phyloP scores from a whole-genome alignment of 345 rosid species.

The Eucalyptus curtisii region DNA sequence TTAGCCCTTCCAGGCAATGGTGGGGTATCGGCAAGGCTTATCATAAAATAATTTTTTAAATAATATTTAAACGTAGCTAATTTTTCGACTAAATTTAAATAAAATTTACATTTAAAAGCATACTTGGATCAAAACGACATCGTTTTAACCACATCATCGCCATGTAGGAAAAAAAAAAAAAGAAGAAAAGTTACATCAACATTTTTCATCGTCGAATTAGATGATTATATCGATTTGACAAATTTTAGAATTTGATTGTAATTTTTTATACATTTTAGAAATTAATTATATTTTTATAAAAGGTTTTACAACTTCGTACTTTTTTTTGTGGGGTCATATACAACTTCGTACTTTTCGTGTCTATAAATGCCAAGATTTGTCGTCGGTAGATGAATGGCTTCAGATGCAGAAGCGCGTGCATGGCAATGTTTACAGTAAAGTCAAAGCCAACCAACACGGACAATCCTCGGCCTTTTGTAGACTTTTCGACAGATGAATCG shows the following conservation, averaged over 20 bases:
- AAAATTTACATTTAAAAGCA: no score
- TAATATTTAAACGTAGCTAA: no score
- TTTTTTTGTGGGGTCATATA: no score
- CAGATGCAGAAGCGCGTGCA: neutral
- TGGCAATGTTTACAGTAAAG: neutral
- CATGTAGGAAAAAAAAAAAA: no score
- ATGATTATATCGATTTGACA: no score
- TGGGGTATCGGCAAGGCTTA: neutral
- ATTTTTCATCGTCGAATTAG: no score
- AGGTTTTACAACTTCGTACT: neutral
- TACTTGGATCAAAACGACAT: neutral
- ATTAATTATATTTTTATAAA: no score
- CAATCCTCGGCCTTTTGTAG: neutral
- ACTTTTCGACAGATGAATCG: neutral
- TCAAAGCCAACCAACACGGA: constrained; percentile 1
- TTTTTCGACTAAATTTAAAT: no score
- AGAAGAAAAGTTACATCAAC: neutral
- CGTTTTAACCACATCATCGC: accelerated
- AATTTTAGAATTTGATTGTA: no score
- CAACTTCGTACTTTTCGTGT: neutral
- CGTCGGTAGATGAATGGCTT: neutral
- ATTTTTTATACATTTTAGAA: no score
- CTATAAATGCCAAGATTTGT: neutral
- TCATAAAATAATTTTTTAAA: no score
- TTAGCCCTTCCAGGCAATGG: neutral